These are phyloP conservation scores for Alternaria sp. DNA, from an alignment of 2,329 filamentous ascomycete species.

Conservation along the genomic window DNA sequence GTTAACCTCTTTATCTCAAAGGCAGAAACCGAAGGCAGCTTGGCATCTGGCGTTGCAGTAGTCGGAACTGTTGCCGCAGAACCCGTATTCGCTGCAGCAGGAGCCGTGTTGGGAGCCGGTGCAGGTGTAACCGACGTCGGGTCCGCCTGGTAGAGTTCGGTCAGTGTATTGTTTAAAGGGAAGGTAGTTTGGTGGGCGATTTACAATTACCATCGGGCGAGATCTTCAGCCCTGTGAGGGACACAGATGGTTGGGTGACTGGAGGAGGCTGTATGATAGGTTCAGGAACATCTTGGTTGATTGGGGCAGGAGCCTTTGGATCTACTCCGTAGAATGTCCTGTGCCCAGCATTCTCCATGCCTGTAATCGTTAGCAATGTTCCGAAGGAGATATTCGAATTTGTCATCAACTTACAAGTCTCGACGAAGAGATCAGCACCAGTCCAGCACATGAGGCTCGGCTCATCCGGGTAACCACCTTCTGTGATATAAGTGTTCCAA, in stretches of 20 bases:
- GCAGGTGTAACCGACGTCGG: conserved; percentile 4
- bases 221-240: neutral
- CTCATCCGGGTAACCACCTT: conserved; percentile 29
- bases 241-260: neutral
- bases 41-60: conserved; percentile 37
- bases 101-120: neutral
- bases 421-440: conserved; percentile 31
- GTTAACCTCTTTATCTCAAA: neutral
- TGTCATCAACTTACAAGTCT: conserved; percentile 22
- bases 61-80: conserved; percentile 17
- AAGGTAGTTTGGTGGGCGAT: neutral
- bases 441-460: conserved; percentile 29
- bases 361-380: neutral
- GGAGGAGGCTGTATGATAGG: neutral
- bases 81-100: conserved; percentile 17
- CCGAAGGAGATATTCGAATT: neutral
- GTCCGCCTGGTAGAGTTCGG: conserved; percentile 1
- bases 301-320: neutral
- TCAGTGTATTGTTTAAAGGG: neutral
- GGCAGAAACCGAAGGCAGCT: conserved; percentile 14
- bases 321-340: conserved; percentile 11
- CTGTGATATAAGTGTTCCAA: conserved; percentile 25
- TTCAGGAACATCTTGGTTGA: neutral
- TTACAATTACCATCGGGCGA: conserved; percentile 8
- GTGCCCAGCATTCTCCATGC: conserved; percentile 22